phyloP scores from a whole-genome alignment of 2,329 filamentous ascomycete genomes.

The Colletotrichum falcatum region DNA sequence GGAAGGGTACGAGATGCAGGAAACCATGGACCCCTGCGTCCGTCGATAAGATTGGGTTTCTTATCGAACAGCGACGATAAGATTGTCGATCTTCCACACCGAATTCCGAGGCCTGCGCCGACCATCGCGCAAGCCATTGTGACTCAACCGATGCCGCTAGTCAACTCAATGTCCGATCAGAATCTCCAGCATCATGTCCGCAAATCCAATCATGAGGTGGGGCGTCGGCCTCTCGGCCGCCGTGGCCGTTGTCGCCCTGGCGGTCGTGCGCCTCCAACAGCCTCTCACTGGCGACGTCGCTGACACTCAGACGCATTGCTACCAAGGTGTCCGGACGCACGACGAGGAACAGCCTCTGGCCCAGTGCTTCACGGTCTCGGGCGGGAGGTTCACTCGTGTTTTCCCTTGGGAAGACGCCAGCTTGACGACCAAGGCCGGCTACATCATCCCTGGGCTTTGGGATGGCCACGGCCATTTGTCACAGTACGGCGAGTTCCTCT shows the following conservation, averaged over 20 bases:
- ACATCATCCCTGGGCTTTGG: slow-evolving; percentile 76
- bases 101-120: slow-evolving; percentile 18
- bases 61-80: slow-evolving; percentile 33
- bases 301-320: slow-evolving; percentile 53
- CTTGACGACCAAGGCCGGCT: slow-evolving; percentile 53
- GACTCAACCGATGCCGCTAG: not conserved
- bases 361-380: slow-evolving; percentile 67
- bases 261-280: slow-evolving; percentile 44
- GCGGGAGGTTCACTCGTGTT: slow-evolving; percentile 64
- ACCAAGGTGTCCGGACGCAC: slow-evolving; percentile 54
- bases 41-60: slow-evolving; percentile 26
- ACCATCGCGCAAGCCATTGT: slow-evolving; percentile 2
- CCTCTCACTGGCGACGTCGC: slow-evolving; percentile 27
- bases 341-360: slow-evolving; percentile 52
- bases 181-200: slow-evolving; percentile 22
- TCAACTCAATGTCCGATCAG: slow-evolving; percentile 11
- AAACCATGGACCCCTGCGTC: slow-evolving; percentile 13
- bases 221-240: slow-evolving; percentile 47
- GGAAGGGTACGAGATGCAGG: no score
- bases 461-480: slow-evolving; percentile 78
- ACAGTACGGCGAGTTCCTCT: slow-evolving; percentile 75
- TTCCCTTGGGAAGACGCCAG: slow-evolving; percentile 52
- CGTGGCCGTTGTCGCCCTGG: slow-evolving; percentile 47
- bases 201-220: slow-evolving; percentile 31
- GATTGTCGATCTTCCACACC: slow-evolving; percentile 28